Conservation (phyloP, 805 yeast genomes). For the Candida insectorum region DNA sequence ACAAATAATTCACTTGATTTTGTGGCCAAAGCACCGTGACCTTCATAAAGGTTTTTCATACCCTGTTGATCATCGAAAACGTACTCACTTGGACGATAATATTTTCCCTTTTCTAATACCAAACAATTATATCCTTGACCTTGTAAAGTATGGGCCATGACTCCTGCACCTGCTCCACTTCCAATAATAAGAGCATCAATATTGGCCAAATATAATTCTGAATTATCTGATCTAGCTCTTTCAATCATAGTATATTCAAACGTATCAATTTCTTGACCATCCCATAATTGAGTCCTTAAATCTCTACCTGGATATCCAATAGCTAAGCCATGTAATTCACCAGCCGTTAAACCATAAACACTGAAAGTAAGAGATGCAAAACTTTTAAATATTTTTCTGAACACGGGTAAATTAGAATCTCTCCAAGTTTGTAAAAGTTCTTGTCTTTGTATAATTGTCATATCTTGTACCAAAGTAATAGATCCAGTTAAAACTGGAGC, state of each 20-base stretch:
- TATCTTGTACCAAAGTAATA: constrained; percentile 31
- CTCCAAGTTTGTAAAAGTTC: constrained; percentile 36
- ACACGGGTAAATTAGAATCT: constrained; percentile 32
- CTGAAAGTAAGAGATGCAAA: constrained; percentile 22
- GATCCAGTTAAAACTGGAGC: constrained; percentile 34
- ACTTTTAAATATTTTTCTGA: constrained; percentile 32
- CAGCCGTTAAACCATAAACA: constrained; percentile 24
- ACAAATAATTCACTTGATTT: constrained; percentile 30
- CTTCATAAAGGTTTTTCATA: constrained; percentile 34
- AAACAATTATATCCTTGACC: constrained; percentile 41
- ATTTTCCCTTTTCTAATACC: constrained; percentile 51
- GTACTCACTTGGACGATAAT: constrained; percentile 33
- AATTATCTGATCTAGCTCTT: constrained; percentile 24
- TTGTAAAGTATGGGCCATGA: constrained; percentile 45
- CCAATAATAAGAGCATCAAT: constrained; percentile 48
- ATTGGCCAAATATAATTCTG: constrained; percentile 33
- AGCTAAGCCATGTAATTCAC: constrained; percentile 33
- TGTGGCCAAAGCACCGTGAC: constrained; percentile 33
- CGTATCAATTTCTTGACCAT: constrained; percentile 20
- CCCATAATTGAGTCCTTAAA: constrained; percentile 24
- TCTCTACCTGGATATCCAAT: constrained; percentile 37
- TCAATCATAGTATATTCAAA: constrained; percentile 28
- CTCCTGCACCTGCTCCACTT: constrained; percentile 54
- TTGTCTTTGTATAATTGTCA: constrained; percentile 31
- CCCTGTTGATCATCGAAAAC: constrained; percentile 37